Conservation (phyloP, 2,329 filamentous ascomycete species). For the Sarocladium oryzae region DNA sequence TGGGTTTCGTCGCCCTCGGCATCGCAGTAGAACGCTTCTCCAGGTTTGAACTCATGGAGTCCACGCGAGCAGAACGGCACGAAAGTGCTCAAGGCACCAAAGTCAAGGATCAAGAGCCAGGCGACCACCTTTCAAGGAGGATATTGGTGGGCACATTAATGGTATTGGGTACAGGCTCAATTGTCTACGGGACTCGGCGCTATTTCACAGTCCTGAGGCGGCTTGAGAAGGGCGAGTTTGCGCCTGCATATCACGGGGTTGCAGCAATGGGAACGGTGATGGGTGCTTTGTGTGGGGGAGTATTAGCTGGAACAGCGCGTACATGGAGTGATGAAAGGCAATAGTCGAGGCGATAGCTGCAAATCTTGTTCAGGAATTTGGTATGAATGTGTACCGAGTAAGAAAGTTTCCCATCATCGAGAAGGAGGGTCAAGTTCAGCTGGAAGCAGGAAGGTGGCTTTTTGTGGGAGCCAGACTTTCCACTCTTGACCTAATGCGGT, state of each 20-base stretch:
- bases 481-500: too few relatives aligned
- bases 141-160: constrained; percentile 35
- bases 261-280: constrained; percentile 23
- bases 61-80: constrained; percentile 11
- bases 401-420: too few relatives aligned
- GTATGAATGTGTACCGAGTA: too few relatives aligned
- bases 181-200: constrained; percentile 38
- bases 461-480: too few relatives aligned
- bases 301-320: constrained; percentile 12
- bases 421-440: too few relatives aligned
- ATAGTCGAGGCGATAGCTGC: too few relatives aligned
- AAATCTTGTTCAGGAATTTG: too few relatives aligned
- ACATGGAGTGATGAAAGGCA: neutral
- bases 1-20: constrained; percentile 45
- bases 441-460: too few relatives aligned
- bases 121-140: constrained; percentile 10
- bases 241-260: constrained; percentile 23
- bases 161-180: constrained; percentile 35
- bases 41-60: constrained; percentile 32
- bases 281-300: constrained; percentile 23
- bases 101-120: constrained; percentile 10
- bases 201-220: constrained; percentile 37
- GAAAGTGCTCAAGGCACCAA: neutral
- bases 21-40: constrained; percentile 41
- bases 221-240: constrained; percentile 35